Base-by-base conservation (phyloP, 1,139 yeast species). In the Chernovozyma sophiae-reginae region DNA sequence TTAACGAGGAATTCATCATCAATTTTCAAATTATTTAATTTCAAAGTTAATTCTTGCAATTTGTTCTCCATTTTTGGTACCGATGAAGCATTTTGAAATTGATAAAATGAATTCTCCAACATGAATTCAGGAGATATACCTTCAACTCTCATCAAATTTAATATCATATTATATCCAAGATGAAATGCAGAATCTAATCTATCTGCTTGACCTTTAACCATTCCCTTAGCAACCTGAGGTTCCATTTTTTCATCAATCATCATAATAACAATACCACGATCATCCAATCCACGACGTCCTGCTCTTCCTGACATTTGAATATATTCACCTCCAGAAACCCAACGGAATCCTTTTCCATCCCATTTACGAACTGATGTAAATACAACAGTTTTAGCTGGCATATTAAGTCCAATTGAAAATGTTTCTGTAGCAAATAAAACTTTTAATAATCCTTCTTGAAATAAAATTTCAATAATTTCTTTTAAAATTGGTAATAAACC, bases 271-370 rank as follows among this genome's bases (percentile, higher is more conserved):
- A 92, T 90, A 65, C 99, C 99, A 56, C 97, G 82, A 57, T 92
- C 97, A 73, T 94, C 99, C 47, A 94, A 75, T 53, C 99, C 98
- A 74, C 99, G 86, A 73, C 99, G 90, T 53, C 99, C 99, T 14
- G 99, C 99, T 66, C 99, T 82, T 45, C 99, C 99, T 30, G 97
- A 86, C 99, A 92, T 92, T 66, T 94, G 99, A 52, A 92, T 94
- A 62, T 92, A 94, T 64, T 94, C 99, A 67, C 98, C 99, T 42
- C 97, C 97, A 39, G 96, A 86, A 29, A 94, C 96, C 97, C 97
- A 92, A 62, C 99, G 80, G 69, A 90, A 89, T 19, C 92, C 94
- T 43, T 78, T 81, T 52, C 98, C 98, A 62, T 94, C 99, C 95
- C 96, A 92, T 59, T 94, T 94, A 58, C 98, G 80, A 12, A 94